Evolutionary conservation across 225 moss, liverwort and hornwort species (phyloP), one percentile per base, ranked within the genome.

Genomic region (Bryoerythrophyllum caledonicum): DNA sequence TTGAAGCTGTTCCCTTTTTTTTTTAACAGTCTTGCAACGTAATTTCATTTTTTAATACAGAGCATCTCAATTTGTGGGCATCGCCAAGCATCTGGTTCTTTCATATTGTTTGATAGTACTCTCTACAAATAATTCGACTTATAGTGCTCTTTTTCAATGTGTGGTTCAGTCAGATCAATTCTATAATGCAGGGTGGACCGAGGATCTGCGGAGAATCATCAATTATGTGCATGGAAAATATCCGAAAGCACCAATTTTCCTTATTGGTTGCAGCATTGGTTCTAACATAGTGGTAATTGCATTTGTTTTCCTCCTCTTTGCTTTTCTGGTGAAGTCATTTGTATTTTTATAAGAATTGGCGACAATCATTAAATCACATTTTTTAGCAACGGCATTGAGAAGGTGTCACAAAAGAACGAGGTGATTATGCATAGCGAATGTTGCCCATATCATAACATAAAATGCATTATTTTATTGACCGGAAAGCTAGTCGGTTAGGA

Each of bases 181-280:
- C 54, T 96, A 96, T 55, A 96, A 93, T 84, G 95, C 95, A 77
- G 95, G 93, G 66, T 96, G 93, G 93, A 96, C 95, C 48, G 91
- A 96, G 55, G 95, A 96, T 68, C 58, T 93, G 23, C 91, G 95
- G 83, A 91, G 87, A 71, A 83, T 93, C 20, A 60, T 96, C 58
- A 84, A 86, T 49, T 86, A 89, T 70, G 85, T 96, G 11, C 86
- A 93, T 32, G 71, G 76, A 16, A 93, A 78, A 75, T 90, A 91
- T 80, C 90, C 91, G 2, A 84, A 85, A 79, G 88, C 95, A 49
- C 95, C 91, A 67, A 83, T 93, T 48, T 83, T 96, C 68, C 83
- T 86, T 57, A 75, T 93, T 68, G 95, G 95, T 68, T 83, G 82
- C 37, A 96, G 93, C 69, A 76, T 96, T 41, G 95, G 95, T 74